Evolutionary conservation across 1,139 yeast species (phyloP).

Genomic region (Magnusiomyces tetraspermus): DNA sequence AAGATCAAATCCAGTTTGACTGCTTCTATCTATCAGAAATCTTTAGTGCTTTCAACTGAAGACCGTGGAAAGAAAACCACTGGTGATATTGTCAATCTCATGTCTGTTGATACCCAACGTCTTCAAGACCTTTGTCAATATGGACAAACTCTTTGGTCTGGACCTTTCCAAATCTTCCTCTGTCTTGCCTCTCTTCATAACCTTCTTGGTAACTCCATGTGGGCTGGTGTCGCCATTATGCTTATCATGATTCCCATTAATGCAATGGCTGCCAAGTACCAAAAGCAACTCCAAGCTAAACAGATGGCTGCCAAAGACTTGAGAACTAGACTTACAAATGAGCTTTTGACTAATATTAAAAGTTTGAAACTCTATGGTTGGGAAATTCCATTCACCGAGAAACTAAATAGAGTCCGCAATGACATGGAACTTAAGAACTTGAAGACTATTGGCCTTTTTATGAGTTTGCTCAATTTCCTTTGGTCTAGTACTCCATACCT

Average conservation of each 20-base stretch:
- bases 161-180: constrained; percentile 82
- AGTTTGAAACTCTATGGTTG: constrained; percentile 89
- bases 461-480: constrained; percentile 64
- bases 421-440: constrained; percentile 77
- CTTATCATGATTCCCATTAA: constrained; percentile 79
- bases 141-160: constrained; percentile 88
- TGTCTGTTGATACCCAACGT: constrained; percentile 96
- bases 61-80: constrained; percentile 63
- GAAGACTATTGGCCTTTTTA: constrained; percentile 64
- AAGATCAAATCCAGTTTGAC: constrained; percentile 72
- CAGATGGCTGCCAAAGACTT: constrained; percentile 62
- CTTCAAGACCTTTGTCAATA: constrained; percentile 83
- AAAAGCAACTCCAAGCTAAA: constrained; percentile 66
- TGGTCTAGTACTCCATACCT: constrained; percentile 86
- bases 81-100: constrained; percentile 95
- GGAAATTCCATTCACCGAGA: constrained; percentile 77
- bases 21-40: constrained; percentile 66
- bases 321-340: constrained; percentile 68
- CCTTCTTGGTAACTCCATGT: constrained; percentile 82
- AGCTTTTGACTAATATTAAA: constrained; percentile 83
- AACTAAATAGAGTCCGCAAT: constrained; percentile 72
- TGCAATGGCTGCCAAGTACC: constrained; percentile 60
- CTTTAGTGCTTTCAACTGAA: constrained; percentile 74
- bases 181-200: constrained; percentile 71
- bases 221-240: constrained; percentile 91